Base-by-base conservation (phyloP, 2,329 filamentous ascomycete genomes). In the Epichloe scottii region DNA sequence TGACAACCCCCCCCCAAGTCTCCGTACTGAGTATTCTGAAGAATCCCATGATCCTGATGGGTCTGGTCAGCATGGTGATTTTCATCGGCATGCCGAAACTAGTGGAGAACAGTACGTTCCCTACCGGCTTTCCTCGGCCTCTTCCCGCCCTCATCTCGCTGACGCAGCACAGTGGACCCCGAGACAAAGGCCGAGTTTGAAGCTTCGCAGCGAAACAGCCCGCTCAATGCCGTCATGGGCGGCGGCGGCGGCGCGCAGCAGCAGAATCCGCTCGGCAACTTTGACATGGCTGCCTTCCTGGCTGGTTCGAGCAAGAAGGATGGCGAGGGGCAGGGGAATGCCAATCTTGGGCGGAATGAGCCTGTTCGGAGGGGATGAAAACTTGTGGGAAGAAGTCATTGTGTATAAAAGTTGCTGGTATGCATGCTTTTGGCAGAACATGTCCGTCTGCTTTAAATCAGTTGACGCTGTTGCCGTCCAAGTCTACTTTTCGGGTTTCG, bases 21-120 rank as follows among this genome's bases (percentile, higher is more conserved):
- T 88, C 84, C 17, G 76, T 90, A n/a, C 63, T 96, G 52, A 80
- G 79, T 53, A 82, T 96, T 51, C 74, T 96, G 60, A 93, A 93
- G 74, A 95, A 88, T 64, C 93, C 93, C 3, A 97, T 97, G 89
- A 96, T 97, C 56, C 77, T 98, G 54, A 85, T 98, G 73, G 89
- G 85, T 4, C 69, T 95, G 35, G 82, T 93, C 39, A 89, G 84
- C 55, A 81, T 96, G 73, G 83, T 72, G 5, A 73, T 96, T 57
- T 89, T 95, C 56, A 77, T 97, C 60, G 90, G 90, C 58, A 88
- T 97, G 86, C 93, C 93, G 14, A 93, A 96, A 68, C 68, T 98
- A 51, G 82, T 97, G 72, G 90, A 97, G 48, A 96, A 93, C 65
- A 95, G 90, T 96, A 80, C 56, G 88, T n/a, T n/a, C n/a, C n/a